A percentile compares a stretch with the other conserved stretches of the same genome.
These are phyloP conservation scores for Citrullus colocynthis DNA, from an alignment of 306 rosid genomes.

Conservation along the genomic window DNA sequence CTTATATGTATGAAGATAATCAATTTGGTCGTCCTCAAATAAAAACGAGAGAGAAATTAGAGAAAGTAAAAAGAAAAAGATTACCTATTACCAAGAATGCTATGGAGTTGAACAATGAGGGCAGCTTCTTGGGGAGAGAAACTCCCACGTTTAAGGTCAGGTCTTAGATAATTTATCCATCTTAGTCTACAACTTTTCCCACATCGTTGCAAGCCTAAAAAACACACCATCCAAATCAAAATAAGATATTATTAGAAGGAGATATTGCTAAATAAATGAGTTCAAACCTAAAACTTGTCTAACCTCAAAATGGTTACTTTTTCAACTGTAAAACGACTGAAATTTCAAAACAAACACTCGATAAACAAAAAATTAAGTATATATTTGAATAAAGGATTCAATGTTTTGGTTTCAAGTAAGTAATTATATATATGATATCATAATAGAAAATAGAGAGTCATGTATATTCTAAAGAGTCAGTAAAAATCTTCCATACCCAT, in stretches of 20 bases:
- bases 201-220: slow-evolving; percentile 68
- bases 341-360: background rate
- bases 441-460: background rate
- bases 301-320: no score
- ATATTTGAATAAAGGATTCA: background rate
- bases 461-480: no score
- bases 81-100: slow-evolving; percentile 85
- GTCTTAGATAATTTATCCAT: slow-evolving; percentile 95
- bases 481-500: no score
- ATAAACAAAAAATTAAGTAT: background rate
- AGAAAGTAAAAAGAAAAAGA: background rate
- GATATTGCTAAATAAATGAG: background rate
- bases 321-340: no score
- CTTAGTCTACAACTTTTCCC: slow-evolving; percentile 94
- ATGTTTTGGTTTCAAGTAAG: background rate
- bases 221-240: no score
- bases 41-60: background rate
- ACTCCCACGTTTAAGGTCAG: slow-evolving; percentile 91
- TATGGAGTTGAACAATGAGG: slow-evolving; percentile 80
- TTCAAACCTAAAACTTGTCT: background rate
- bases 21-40: no score
- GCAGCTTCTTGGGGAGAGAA: slow-evolving; percentile 92
- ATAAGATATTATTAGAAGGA: background rate
- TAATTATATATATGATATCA: background rate
- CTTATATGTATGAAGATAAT: no score